Conservation (phyloP, 1,284 basidiomycete species). For the Moniliella sp. region DNA sequence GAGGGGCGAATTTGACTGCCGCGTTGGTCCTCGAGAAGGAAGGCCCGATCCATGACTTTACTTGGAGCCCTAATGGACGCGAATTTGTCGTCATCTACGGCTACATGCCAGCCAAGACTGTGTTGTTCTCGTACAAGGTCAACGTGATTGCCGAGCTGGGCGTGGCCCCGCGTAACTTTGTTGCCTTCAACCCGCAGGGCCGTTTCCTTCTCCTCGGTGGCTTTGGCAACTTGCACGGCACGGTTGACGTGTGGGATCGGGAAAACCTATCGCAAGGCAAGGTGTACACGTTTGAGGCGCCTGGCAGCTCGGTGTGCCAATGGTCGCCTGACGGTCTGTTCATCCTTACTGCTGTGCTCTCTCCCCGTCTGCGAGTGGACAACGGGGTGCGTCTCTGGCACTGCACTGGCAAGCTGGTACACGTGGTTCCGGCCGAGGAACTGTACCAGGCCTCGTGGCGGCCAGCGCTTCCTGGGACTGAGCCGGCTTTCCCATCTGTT, state of each 20-base stretch:
- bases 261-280: constrained; percentile 49
- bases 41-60: constrained; percentile 85
- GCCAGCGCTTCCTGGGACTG: constrained; percentile 47
- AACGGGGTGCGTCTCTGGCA: constrained; percentile 93
- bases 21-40: constrained; percentile 79
- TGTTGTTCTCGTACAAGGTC: constrained; percentile 73
- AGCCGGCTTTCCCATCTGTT: constrained; percentile 49
- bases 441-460: constrained; percentile 73
- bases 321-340: constrained; percentile 87
- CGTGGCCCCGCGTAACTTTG: constrained; percentile 65
- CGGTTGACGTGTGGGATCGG: constrained; percentile 75
- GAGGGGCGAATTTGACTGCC: constrained; percentile 85
- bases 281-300: constrained; percentile 65
- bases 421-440: constrained; percentile 55
- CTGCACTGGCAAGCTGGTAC: constrained; percentile 62
- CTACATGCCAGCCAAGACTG: constrained; percentile 84
- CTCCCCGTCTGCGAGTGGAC: constrained; percentile 78
- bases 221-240: constrained; percentile 85
- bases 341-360: constrained; percentile 76
- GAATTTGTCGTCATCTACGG: constrained; percentile 91
- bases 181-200: constrained; percentile 83
- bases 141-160: constrained; percentile 76
- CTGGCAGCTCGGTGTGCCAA: constrained; percentile 76
- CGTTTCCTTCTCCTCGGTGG: constrained; percentile 70
- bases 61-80: constrained; percentile 78